Evolutionary conservation across 2,329 filamentous ascomycete genomes (phyloP), one percentile per base, ranked within the genome.

Genomic region (Xylaria arbuscula): DNA sequence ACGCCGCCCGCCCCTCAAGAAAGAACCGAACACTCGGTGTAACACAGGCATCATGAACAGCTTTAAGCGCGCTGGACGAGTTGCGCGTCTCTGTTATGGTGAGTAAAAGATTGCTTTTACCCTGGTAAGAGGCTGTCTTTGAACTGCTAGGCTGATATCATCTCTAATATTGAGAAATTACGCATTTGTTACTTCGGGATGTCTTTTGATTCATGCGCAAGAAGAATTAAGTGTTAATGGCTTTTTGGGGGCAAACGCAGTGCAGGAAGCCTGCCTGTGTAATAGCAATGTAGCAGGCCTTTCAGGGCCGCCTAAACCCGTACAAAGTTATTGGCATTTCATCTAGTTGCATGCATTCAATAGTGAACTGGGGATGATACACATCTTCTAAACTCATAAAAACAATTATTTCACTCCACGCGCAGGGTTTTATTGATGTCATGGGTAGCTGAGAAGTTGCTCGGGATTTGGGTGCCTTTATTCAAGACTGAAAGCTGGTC

Each of bases 361-460:
- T 8, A 45, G 15, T n/a, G 17, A 45, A 19, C 19, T 3, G 5
- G n/a, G 19, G 42, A 10, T n/a, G 42, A n/a, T n/a, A 15, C 24
- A 60, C 48, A 61, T 88, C 77, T 1, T 86, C 83, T 50, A 88
- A 73, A 1, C 86, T 80, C 0, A 67, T 89, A 89, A 63, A 87
- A 87, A 0, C 81, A 78, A 66, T 88, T 85, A 68, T 87, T 85
- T 66, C 89, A 89, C 70, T 89, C 86, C 2, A 84, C 86, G 1
- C 87, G 82, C 42, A 89, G 80, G 64, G 89, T 89, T 76, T 90
- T 90, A 75, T 89, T 89, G 32, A 89, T 74, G 70, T 90, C 87
- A 67, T 88, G 87, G 22, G 83, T 87, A 0, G 87, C 88, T 0
- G 87, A 88, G 72, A 78, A 79, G 1, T 67, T 77, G 3, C 83